These are phyloP conservation scores for Monosporascus sp. DNA, from an alignment of 2,329 filamentous ascomycete genomes.

Conservation along the genomic window DNA sequence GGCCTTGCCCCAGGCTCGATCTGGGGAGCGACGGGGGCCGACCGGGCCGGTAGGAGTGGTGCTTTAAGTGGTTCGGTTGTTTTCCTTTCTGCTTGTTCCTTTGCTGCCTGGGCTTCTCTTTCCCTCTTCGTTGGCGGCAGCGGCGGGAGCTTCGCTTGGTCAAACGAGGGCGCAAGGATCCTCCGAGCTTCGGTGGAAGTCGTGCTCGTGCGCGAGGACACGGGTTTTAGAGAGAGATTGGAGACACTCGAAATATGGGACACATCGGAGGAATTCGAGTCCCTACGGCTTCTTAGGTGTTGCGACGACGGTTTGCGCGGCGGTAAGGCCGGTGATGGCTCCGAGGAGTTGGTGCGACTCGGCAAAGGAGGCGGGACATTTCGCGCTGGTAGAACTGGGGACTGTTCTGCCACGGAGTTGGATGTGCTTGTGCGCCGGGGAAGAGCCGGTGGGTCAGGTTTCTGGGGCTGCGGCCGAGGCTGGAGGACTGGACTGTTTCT, in stretches of 20 bases:
- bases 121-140: conserved; percentile 52
- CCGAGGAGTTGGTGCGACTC: conserved; percentile 31
- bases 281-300: conserved; percentile 39
- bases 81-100: conserved; percentile 28
- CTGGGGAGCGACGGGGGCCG: conserved; percentile 31
- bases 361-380: conserved; percentile 33
- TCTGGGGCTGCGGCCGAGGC: conserved; percentile 29
- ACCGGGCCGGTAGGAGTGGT: conserved; percentile 33
- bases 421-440: conserved; percentile 32
- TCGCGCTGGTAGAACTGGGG: conserved; percentile 22
- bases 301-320: conserved; percentile 44
- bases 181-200: conserved; percentile 39
- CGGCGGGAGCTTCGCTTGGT: conserved; percentile 51
- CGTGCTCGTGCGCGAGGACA: conserved; percentile 44
- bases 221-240: conserved; percentile 41
- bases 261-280: conserved; percentile 53
- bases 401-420: conserved; percentile 13
- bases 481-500: conserved; percentile 33
- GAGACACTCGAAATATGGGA: conserved; percentile 52
- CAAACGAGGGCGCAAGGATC: conserved; percentile 51
- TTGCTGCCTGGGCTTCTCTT: conserved; percentile 40
- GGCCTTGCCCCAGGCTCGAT: conserved; percentile 31
- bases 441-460: conserved; percentile 30
- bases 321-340: conserved; percentile 43
- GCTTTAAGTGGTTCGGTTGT: conserved; percentile 21